Base-by-base conservation (phyloP, 1,139 yeast species). In the Candida sp. region DNA sequence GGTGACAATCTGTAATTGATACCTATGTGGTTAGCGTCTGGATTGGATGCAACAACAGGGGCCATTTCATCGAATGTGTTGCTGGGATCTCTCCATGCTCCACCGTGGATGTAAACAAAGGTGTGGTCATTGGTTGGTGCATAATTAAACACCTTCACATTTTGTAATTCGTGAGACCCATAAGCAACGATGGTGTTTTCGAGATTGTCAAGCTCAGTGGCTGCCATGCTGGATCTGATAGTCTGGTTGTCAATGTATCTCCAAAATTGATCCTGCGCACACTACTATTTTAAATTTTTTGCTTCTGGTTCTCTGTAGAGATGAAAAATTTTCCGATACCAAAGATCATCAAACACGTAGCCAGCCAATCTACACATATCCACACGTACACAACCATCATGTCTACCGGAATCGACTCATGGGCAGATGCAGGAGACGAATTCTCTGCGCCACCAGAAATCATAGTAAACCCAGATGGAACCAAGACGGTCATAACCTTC, bases 401-500 rank as follows among this genome's bases (percentile, higher is more conserved):
- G 80, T 73, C 78, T 37, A 61, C 78, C 27, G 63, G 73, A 50
- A 68, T 76, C 58, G 77, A 73, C 52, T 76, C 81, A 52, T 85
- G 90, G 90, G 90, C 90, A 35, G 90, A 85, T 61, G 86, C 82
- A 52, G 85, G 81, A 56, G 89, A 83, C 57, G 85, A 85, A 54
- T 79, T 86, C 59, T 81, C 83, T 45, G 77, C 83, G 48, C 88
- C 96, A 50, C 87, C 96, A 49, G 88, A 85, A 66, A 80, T 90
- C 63, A 88, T 86, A 52, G 83, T 82, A 50, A 90, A 91, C 69
- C 78, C 85, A 44, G 98, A 92, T 66, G 97, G 97, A 49, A 89
- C 98, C 57, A 91, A 90, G 70, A 90, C 97, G 17, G 86, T 93
- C 49, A 83, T 92, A 53, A 84, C 93, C 49, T 93, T 81, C 76